Evolutionary conservation across 1,284 basidiomycete genomes (phyloP).

Genomic region (Cryptococcus sp.): DNA sequence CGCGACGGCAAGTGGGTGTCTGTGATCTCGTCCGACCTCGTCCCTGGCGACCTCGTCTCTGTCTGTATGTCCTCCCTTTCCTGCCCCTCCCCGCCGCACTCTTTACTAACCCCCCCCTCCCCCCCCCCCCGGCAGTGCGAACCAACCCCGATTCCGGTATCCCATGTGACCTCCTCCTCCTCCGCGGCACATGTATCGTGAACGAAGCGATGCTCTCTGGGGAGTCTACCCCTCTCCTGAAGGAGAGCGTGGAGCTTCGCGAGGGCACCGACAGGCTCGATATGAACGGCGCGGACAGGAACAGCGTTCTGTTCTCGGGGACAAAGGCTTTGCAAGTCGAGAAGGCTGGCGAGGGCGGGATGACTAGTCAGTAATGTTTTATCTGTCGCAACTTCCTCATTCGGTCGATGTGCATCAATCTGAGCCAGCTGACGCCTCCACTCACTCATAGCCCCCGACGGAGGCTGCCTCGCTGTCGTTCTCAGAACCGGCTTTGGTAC

Average conservation of each 20-base stretch:
- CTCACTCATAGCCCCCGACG: conserved; percentile 64
- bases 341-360: conserved; percentile 39
- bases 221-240: conserved; percentile 89
- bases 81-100: not conserved
- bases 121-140: conserved; percentile 53
- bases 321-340: conserved; percentile 87
- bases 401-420: not conserved
- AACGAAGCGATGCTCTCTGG: conserved; percentile 98
- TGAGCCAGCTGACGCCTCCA: not conserved
- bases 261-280: conserved; percentile 71
- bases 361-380: conserved; percentile 34
- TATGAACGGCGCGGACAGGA: conserved; percentile 79
- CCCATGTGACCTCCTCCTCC: conserved; percentile 82
- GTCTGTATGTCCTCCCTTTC: conserved; percentile 50
- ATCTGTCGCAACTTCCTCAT: no score
- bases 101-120: not conserved
- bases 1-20: conserved; percentile 76
- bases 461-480: conserved; percentile 83
- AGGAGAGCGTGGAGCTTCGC: conserved; percentile 85
- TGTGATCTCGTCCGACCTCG: conserved; percentile 74
- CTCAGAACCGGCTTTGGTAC: conserved; percentile 95
- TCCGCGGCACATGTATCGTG: conserved; percentile 86
- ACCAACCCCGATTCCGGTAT: conserved; percentile 78
- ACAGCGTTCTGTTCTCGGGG: conserved; percentile 84
- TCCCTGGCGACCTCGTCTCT: conserved; percentile 87